Evolutionary conservation across 306 rosid species (phyloP), one percentile per base, ranked within the genome.

Genomic region (Prinsepia uniflora): DNA sequence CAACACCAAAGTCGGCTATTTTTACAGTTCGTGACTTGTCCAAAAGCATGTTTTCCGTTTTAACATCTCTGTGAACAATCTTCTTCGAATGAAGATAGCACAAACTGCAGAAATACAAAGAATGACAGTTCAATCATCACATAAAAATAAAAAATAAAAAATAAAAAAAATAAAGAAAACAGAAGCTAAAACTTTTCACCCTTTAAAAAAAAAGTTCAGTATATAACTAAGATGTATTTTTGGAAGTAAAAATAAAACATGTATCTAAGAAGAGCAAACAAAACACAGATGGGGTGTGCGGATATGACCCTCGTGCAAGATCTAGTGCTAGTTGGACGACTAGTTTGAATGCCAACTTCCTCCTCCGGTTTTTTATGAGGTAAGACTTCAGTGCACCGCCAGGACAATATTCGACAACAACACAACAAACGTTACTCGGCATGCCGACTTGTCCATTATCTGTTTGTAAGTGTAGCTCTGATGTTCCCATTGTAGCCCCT

Each of bases 1-100:
- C 98, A 74, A 94, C 98, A n/a, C 98, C 98, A 59, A 94, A 94
- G 72, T 94, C 97, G 0, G 98, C 98, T 81, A 94, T 90, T 75
- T 94, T 94, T 60, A 94, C 82, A 6, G 92, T 87, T 20, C 98
- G 85, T 2, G 92, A 84, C 88, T 94, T 94, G 84, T 94, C 98
- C 63, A 94, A 82, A 80, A 94, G 98, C 98, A 94, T 94, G 70
- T 94, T 94, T 81, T 94, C 98, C 48, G 98, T 94, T 83, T 94
- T 94, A 79, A 94, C 98, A 76, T 94, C 98, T 84, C 98, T 83
- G 78, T 94, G 98, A 68, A 94, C 98, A 59, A 94, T 94, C 85
- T 94, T 94, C 75, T 87, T 55, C 0, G 80, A 87, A 72, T 94
- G 98, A 63, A 94, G 98, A 89, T 94, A 90, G 80, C 97, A 87